Base-by-base conservation (phyloP, 805 yeast species). In the Candida corydali region DNA sequence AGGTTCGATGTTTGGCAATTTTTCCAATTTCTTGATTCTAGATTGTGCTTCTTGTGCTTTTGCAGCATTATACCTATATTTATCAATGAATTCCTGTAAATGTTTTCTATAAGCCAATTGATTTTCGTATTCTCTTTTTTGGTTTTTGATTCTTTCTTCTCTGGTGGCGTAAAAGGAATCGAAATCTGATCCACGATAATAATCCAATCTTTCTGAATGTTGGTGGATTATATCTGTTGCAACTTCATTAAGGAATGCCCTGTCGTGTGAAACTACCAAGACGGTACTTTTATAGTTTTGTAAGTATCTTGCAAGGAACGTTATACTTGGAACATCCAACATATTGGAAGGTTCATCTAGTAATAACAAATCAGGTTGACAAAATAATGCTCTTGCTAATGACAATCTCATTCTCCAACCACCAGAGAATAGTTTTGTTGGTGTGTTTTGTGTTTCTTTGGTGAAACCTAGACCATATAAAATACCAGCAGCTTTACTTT, bases 361-460 rank as follows among this genome's bases (percentile, higher is more conserved):
- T 56, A 93, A 69, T 47, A 93, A 70, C 46, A 93, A 70, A 61
- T 93, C 98, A 0, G 98, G 98, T 57, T 87, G 82, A 75, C 97
- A 91, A 74, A 93, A 93, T 57, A 93, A 74, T 0, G 98, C 98
- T 65, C 98, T 80, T 3, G 98, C 98, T 42, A 93, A 74, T n/a
- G 97, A 86, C 46, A 93, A 75, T 71, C 98, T 85, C 98, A 93
- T 93, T 76, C 98, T 83, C 98, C 98, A 93, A 80, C 99, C 99
- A 77, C 99, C 99, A 36, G 97, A 88, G 60, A 93, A 93, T 18
- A 88, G 75, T 47, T 87, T 91, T 5, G 98, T 88, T 22, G 96
- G 81, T 45, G 72, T 71, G 32, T 70, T 65, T 60, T 93, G 98
- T 5, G 96, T 76, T 51, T 84, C 95, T 44, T 78, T 76, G 32